Evolutionary conservation across 2,329 filamentous ascomycete genomes (phyloP).

Genomic region (Colletotrichum tofieldiae): DNA sequence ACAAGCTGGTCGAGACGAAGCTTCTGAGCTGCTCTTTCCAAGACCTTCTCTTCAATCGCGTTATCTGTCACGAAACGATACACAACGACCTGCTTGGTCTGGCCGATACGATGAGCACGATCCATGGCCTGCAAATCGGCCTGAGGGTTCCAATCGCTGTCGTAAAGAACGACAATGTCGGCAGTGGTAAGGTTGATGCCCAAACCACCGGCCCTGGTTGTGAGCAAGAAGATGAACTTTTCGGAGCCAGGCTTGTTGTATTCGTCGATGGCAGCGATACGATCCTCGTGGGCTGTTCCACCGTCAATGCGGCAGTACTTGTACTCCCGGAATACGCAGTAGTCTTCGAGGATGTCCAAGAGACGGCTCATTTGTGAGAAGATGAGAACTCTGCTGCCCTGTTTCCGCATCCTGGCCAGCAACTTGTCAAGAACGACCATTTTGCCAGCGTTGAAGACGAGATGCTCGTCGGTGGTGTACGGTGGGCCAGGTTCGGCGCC

Average conservation of each 20-base stretch:
- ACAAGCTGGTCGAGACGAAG: slow-evolving; percentile 96
- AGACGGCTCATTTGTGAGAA: slow-evolving; percentile 99
- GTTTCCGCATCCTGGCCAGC: slow-evolving; percentile 83
- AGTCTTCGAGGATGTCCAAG: slow-evolving; percentile 96
- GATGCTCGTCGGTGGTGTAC: slow-evolving; percentile 97
- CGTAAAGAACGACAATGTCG: slow-evolving; percentile 96
- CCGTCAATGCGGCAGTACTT: slow-evolving; percentile 98
- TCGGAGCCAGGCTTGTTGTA: slow-evolving; percentile 98
- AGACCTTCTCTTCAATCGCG: slow-evolving; percentile 97
- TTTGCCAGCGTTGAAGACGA: slow-evolving; percentile 94
- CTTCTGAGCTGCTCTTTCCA: slow-evolving; percentile 97
- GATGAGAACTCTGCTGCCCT: slow-evolving; percentile 96
- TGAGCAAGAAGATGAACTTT: slow-evolving; percentile 96
- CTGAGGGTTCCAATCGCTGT: slow-evolving; percentile 99
- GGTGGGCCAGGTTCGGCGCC: slow-evolving; percentile 97
- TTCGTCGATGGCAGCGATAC: slow-evolving; percentile 96
- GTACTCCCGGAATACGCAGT: slow-evolving; percentile 95
- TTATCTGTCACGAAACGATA: slow-evolving; percentile 98
- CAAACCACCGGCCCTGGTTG: slow-evolving; percentile 93
- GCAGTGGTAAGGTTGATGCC: slow-evolving; percentile 97
- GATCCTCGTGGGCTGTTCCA: slow-evolving; percentile 96
- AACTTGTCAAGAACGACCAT: slow-evolving; percentile 98
- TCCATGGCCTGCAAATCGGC: slow-evolving; percentile 99
- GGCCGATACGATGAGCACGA: slow-evolving; percentile 96
- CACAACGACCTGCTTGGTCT: slow-evolving; percentile 97